Evolutionary conservation across 306 rosid genomes (phyloP).

Genomic region (Medicago arabica): DNA sequence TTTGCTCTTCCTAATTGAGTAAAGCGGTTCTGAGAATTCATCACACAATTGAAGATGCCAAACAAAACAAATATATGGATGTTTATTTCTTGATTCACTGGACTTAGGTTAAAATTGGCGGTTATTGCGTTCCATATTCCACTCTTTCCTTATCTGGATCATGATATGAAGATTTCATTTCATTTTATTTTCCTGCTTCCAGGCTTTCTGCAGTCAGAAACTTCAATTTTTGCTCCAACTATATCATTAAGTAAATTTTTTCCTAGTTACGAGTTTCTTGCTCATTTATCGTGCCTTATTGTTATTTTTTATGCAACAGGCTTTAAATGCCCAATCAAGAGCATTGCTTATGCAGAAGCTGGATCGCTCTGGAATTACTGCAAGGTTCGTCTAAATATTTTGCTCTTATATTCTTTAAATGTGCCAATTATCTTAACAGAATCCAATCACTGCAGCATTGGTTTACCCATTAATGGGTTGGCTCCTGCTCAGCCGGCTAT

Average conservation of each 20-base stretch:
- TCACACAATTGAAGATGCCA: constrained; percentile 12
- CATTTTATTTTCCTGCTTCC: neutral
- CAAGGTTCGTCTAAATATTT: constrained; percentile 65
- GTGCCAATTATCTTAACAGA: constrained; percentile 20
- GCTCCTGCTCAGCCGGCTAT: constrained; percentile 59
- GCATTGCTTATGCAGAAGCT: constrained; percentile 93
- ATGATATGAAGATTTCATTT: neutral
- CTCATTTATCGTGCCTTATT: constrained; percentile 29
- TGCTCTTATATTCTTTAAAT: neutral
- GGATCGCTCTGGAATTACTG: constrained; percentile 93
- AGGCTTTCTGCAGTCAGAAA: constrained; percentile 5
- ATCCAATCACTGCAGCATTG: constrained; percentile 66
- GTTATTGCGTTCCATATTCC: constrained; percentile 7
- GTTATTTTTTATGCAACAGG: constrained; percentile 50
- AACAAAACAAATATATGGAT: constrained; percentile 9
- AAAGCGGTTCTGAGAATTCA: constrained; percentile 19
- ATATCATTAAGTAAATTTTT: neutral
- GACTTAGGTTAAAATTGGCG: constrained; percentile 11
- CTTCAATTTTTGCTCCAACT: neutral
- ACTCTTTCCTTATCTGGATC: neutral
- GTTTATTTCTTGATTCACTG: constrained; percentile 1
- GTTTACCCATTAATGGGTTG: constrained; percentile 77
- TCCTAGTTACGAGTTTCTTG: neutral
- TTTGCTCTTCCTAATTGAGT: neutral
- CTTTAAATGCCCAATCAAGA: constrained; percentile 97